phyloP scores from a whole-genome alignment of 192 early-diverging fungal genomes.

The Funneliformis geosporum region DNA sequence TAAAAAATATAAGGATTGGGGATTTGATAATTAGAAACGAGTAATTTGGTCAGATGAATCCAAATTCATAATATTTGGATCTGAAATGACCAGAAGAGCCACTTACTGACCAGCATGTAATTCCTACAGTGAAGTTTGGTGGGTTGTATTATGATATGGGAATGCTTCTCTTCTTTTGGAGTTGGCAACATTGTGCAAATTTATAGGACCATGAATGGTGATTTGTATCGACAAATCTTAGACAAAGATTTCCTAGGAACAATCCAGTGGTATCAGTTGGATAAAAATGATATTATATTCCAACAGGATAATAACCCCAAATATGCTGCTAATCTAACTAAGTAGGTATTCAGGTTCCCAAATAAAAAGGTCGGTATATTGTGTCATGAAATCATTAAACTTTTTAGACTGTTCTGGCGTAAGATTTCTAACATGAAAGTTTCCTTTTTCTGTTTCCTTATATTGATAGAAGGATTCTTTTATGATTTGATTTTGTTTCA shows the following conservation, averaged over 20 bases:
- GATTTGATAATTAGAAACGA: conserved; percentile 6
- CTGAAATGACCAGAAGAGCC: conserved; percentile 3
- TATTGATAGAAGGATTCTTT: too few relatives aligned
- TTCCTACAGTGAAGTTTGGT: conserved; percentile 37
- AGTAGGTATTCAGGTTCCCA: too few relatives aligned
- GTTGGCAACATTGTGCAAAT: conserved; percentile 26
- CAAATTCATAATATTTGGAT: conserved; percentile 21
- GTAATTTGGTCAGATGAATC: too few relatives aligned
- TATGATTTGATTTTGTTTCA: too few relatives aligned
- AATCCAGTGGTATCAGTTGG: conserved; percentile 6
- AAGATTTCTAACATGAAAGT: too few relatives aligned
- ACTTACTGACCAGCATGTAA: conserved; percentile 19
- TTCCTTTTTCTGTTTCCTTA: too few relatives aligned
- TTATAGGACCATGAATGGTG: conserved; percentile 26
- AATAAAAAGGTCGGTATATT: too few relatives aligned
- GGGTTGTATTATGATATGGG: conserved; percentile 39
- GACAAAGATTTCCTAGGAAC: conserved; percentile 11
- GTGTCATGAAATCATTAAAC: too few relatives aligned
- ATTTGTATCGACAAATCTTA: conserved; percentile 25
- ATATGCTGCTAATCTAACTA: too few relatives aligned
- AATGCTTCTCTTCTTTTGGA: conserved; percentile 31
- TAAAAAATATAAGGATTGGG: conserved; percentile 36
- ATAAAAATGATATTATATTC: neutral
- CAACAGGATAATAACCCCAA: too few relatives aligned
- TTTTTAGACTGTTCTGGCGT: too few relatives aligned